Base-by-base conservation (phyloP, 192 early-diverging fungal species). In the Phlyctochytrium bullatum region DNA sequence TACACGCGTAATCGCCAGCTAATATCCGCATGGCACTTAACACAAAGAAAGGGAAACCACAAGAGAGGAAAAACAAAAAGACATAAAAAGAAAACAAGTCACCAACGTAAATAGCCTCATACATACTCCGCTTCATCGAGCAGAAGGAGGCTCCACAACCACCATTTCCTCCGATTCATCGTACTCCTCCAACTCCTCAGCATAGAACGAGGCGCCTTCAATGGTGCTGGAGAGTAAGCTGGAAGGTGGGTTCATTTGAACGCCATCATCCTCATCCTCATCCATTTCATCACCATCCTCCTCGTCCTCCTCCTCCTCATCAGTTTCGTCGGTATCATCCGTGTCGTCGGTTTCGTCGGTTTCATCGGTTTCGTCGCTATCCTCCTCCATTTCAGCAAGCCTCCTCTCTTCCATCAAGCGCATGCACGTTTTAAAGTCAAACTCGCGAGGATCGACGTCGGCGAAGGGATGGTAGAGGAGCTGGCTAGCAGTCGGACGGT, bases 401-500 rank as follows among this genome's bases (percentile, higher is more conserved):
- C 54, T 10, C 27, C 31, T 47, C n/a, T 51, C 61, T 35, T 71
- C 69, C 69, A 64, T 71, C 53, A 14, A 24, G 27, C 40, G 52
- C 69, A 61, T 64, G 52, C 69, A 71, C 2, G 31, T 17, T 20
- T 59, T 34, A 32, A 71, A 71, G 40, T 71, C 69, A 40, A 58
- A 71, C 14, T 64, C 53, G 32, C 23, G 56, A 17, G 69, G 69
- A 47, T 71, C 56, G 14, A 78, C 64, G 52, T 71, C 65, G 20
- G 86, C 87, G 81, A 96, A 97, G 28, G 78, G 66, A 78, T 94
- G 83, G 0, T 62, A 30, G 28, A 91, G 75, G 23, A 96, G 74
- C 64, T 91, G 72, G 1, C 78, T 58, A 0, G 95, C 96, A 0
- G 93, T 86, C 61, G 91, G 91, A 34, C 96, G 81, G 3, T 78